phyloP scores from a whole-genome alignment of 2,329 filamentous ascomycete species.

The Colletotrichum liaoningense region DNA sequence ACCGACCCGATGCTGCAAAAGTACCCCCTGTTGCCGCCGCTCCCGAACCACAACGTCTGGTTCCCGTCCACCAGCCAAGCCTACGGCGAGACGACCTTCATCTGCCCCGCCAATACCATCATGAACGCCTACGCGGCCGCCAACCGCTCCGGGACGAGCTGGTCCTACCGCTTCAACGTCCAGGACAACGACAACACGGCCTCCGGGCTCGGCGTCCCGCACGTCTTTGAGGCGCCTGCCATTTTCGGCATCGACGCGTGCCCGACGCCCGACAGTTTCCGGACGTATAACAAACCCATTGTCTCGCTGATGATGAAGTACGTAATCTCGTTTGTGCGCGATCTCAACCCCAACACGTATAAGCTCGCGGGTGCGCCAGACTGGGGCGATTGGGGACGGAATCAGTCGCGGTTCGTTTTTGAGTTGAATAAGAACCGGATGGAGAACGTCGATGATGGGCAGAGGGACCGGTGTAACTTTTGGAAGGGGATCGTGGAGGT shows the following conservation, averaged over 20 bases:
- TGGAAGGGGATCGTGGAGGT: slow-evolving; percentile 52
- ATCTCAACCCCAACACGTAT: slow-evolving; percentile 56
- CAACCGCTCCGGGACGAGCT: slow-evolving; percentile 42
- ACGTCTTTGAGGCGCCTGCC: slow-evolving; percentile 59
- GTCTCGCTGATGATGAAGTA: slow-evolving; percentile 62
- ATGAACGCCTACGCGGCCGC: slow-evolving; percentile 46
- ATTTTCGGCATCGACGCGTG: slow-evolving; percentile 58
- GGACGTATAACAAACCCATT: slow-evolving; percentile 55
- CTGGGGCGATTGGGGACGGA: slow-evolving; percentile 54
- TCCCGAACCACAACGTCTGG: slow-evolving; percentile 54
- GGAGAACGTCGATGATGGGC: slow-evolving; percentile 49
- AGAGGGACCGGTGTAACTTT: slow-evolving; percentile 52
- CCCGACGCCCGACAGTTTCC: slow-evolving; percentile 50
- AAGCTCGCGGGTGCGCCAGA: slow-evolving; percentile 47
- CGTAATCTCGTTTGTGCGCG: slow-evolving; percentile 60
- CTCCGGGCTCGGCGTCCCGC: slow-evolving; percentile 58
- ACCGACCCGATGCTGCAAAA: slow-evolving; percentile 47
- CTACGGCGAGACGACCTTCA: slow-evolving; percentile 59
- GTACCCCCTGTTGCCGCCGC: slow-evolving; percentile 51
- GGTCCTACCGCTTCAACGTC: slow-evolving; percentile 64
- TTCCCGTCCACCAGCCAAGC: slow-evolving; percentile 55
- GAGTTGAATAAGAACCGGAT: slow-evolving; percentile 53
- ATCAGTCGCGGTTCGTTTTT: slow-evolving; percentile 51
- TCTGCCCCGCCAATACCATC: slow-evolving; percentile 55
- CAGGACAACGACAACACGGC: slow-evolving; percentile 48